Evolutionary conservation across 1,139 yeast species (phyloP).

Genomic region (Groenewaldozyma auringiensis): DNA sequence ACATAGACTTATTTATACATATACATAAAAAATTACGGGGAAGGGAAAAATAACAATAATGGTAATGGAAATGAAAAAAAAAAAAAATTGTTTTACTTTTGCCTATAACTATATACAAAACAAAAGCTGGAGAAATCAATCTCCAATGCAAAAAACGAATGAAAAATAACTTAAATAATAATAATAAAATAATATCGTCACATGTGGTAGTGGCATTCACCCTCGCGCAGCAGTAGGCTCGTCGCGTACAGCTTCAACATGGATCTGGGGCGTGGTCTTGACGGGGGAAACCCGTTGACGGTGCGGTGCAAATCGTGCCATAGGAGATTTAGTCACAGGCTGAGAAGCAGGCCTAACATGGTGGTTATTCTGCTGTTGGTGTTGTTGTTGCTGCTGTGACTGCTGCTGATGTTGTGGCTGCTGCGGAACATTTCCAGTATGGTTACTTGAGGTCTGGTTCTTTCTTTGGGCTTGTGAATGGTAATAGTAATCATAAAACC

Average conservation of each 20-base stretch:
- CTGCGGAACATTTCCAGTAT: too few relatives aligned
- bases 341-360: neutral
- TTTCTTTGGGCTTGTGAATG: neutral
- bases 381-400: neutral
- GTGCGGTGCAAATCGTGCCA: neutral
- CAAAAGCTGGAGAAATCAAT: neutral
- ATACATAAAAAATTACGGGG: neutral
- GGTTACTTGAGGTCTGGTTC: neutral
- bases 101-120: neutral
- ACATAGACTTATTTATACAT: constrained; percentile 2
- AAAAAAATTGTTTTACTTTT: neutral
- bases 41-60: neutral
- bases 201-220: neutral
- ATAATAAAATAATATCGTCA: neutral
- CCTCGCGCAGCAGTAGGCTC: neutral
- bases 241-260: constrained; percentile 1
- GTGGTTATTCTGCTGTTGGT: neutral
- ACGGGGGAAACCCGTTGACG: too few relatives aligned
- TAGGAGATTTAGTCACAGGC: neutral
- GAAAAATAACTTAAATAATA: neutral
- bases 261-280: constrained; percentile 3
- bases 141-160: neutral
- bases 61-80: neutral
- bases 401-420: neutral
- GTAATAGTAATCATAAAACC: constrained; percentile 1